Evolutionary conservation across 352 stramenopile species (phyloP), one percentile per base, ranked within the genome.

Genomic region (Aphanomyces astaci): DNA sequence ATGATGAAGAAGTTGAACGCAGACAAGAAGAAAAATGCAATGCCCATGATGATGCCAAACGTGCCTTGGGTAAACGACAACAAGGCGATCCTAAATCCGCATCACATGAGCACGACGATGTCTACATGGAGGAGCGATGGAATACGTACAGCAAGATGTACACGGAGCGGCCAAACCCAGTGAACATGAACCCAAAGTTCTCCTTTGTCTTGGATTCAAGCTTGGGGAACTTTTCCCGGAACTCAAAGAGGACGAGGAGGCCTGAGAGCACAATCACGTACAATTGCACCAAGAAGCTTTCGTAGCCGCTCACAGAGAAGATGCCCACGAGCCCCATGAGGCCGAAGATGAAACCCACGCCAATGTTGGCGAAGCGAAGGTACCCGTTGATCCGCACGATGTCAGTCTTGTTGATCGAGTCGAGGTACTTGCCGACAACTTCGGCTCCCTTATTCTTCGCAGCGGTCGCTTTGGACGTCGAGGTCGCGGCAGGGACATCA

Each of bases 181-280:
- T 92, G 75, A 94, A 94, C 85, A 94, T 94, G 71, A 94, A 94
- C 46, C 82, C 85, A 72, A 94, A 94, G 79, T 94, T 94, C 48
- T 82, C 62, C 78, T 94, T 94, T 28, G 91, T 80, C 54, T 88
- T 87, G 65, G 90, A 77, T 9, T 83, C 81, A 4, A 90, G 43
- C 28, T 80, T 88, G 19, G 85, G 83, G 72, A 94, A 94, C 66
- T 80, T 79, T 60, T 94, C 83, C 63, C 91, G 85, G 73, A 92
- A 92, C 72, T 94, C 85, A 66, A 94, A 75, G 55, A 94, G 91
- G 4, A 87, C 83, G 10, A 94, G 75, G 3, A 66, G 24, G 60
- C 28, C 39, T 32, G 24, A 54, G 3, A 60, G 73, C 27, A 39
- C 45, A 52, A 48, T 70, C 5, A 92, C 80, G 79, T 92, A 94